Percentiles rank a stretch among this genome's conserved stretches.
Evolutionary conservation across 208 protist genomes (phyloP).

Genomic region (Trypanosoma congolense): DNA sequence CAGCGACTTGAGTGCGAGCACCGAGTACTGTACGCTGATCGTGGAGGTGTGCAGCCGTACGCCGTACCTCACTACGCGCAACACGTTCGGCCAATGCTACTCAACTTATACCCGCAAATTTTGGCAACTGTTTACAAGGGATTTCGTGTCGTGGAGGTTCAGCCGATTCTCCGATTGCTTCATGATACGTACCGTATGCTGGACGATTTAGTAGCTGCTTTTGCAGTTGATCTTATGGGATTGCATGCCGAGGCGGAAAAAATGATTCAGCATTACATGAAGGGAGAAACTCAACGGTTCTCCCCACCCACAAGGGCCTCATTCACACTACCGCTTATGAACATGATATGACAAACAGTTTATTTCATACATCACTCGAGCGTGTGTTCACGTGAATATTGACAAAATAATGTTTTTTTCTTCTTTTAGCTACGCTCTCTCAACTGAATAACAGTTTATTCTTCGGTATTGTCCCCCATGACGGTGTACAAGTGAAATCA

Average conservation of each 20-base stretch:
- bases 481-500: no score
- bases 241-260: constrained; percentile 51
- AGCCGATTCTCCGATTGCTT: constrained; percentile 51
- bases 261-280: constrained; percentile 46
- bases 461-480: no score
- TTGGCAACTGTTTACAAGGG: constrained; percentile 67
- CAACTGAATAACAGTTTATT: no score
- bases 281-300: constrained; percentile 43
- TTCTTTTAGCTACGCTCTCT: no score
- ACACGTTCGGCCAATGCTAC: constrained; percentile 73
- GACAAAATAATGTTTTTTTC: no score
- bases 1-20: constrained; percentile 63
- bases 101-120: constrained; percentile 61
- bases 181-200: constrained; percentile 55
- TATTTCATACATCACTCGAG: neutral
- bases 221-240: constrained; percentile 62
- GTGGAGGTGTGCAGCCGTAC: constrained; percentile 62
- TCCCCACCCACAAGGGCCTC: constrained; percentile 38
- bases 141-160: constrained; percentile 61
- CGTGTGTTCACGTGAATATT: no score
- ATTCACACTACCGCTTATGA: constrained; percentile 57
- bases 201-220: constrained; percentile 64
- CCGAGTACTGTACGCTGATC: constrained; percentile 30
- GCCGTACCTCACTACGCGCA: constrained; percentile 76
- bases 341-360: constrained; percentile 33